Conservation (phyloP, 495 filamentous ascomycete species). For the Neurospora africana region DNA sequence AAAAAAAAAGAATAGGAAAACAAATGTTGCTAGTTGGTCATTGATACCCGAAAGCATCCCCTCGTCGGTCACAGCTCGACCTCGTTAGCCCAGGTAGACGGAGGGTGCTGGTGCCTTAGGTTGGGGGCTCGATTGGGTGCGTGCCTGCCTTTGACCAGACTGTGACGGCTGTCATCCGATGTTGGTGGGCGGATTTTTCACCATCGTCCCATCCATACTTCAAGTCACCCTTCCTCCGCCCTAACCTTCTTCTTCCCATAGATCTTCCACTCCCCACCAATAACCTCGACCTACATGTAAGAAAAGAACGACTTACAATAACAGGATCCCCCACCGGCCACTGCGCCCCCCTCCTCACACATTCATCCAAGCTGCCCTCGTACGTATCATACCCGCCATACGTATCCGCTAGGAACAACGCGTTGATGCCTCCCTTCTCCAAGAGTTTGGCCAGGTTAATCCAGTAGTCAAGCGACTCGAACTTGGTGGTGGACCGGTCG, state of each 20-base stretch:
- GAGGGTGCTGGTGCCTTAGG: neutral
- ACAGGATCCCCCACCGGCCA: slow-evolving; percentile 44
- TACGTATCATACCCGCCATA: slow-evolving; percentile 49
- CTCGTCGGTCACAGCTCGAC: neutral
- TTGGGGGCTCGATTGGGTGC: neutral
- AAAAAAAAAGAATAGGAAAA: neutral
- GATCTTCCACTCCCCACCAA: neutral
- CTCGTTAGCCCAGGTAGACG: neutral
- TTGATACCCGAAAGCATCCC: neutral
- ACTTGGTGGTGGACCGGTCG: slow-evolving; percentile 47
- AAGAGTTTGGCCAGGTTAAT: slow-evolving; percentile 49
- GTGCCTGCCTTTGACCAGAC: neutral
- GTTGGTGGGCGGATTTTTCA: neutral
- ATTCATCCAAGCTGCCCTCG: slow-evolving; percentile 42
- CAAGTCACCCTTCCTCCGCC: neutral
- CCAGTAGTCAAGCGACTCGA: slow-evolving; percentile 44
- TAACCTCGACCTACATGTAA: neutral
- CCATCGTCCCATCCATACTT: neutral
- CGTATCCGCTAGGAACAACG: slow-evolving; percentile 51
- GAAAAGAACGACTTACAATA: slow-evolving; percentile 32
- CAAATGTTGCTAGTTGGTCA: neutral
- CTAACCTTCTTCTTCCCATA: neutral
- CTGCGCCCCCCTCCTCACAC: slow-evolving; percentile 38
- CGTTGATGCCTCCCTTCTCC: slow-evolving; percentile 48
- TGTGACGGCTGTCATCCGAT: neutral